These are phyloP conservation scores for Dalechampia spathulata DNA, from an alignment of 441 rosid species.

Conservation along the genomic window DNA sequence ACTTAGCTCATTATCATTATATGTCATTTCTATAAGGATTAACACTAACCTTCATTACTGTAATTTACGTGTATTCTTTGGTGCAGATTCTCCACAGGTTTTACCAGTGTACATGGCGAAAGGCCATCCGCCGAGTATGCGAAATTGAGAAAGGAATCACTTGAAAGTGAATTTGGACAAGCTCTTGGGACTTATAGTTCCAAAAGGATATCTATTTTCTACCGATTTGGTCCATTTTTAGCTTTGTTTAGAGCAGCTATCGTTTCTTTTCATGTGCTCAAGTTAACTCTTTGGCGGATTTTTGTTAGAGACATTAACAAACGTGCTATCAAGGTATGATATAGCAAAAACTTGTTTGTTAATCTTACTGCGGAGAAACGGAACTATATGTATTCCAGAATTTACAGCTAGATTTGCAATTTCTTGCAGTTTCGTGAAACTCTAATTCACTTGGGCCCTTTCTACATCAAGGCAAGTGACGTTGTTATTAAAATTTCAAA, in stretches of 20 bases:
- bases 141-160: slow-evolving; percentile 86
- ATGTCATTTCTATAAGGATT: neutral
- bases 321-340: slow-evolving; percentile 71
- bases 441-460: slow-evolving; percentile 85
- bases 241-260: slow-evolving; percentile 89
- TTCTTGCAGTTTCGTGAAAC: slow-evolving; percentile 81
- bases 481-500: neutral
- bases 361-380: neutral
- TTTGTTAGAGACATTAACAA: slow-evolving; percentile 61
- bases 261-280: slow-evolving; percentile 70
- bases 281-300: slow-evolving; percentile 70
- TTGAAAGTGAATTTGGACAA: slow-evolving; percentile 83
- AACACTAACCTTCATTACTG: neutral
- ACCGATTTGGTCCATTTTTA: slow-evolving; percentile 75
- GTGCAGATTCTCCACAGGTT: slow-evolving; percentile 55
- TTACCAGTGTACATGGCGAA: slow-evolving; percentile 81
- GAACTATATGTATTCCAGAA: neutral
- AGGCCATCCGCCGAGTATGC: slow-evolving; percentile 88
- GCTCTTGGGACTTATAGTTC: slow-evolving; percentile 69
- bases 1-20: slow-evolving; percentile 23
- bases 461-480: slow-evolving; percentile 77
- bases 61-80: slow-evolving; percentile 8
- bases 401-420: slow-evolving; percentile 9
- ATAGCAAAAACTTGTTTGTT: neutral
- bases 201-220: slow-evolving; percentile 49